phyloP scores from a whole-genome alignment of 345 rosid genomes.

The Populus ilicifolia region DNA sequence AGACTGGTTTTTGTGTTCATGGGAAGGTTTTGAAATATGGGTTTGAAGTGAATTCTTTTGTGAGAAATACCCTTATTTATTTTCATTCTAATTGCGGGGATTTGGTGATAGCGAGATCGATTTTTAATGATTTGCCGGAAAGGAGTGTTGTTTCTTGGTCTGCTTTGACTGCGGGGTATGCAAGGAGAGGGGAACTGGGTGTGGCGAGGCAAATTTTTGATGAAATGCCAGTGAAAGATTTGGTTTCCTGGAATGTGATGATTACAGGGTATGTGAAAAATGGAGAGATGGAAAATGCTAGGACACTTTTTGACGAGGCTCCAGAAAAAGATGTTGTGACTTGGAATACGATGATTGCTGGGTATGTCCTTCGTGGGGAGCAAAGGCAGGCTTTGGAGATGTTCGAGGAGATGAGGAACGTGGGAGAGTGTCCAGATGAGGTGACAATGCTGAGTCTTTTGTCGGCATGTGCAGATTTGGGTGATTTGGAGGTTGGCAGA shows the following conservation, averaged over 20 bases:
- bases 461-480: constrained; percentile 58
- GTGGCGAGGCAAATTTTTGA: constrained; percentile 50
- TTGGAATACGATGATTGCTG: constrained; percentile 72
- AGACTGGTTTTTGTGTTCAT: constrained; percentile 54
- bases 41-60: constrained; percentile 46
- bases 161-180: constrained; percentile 73
- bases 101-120: constrained; percentile 41
- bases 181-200: constrained; percentile 56
- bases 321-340: constrained; percentile 61
- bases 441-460: constrained; percentile 62
- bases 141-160: constrained; percentile 72
- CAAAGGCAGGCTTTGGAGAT: constrained; percentile 41
- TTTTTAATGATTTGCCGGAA: constrained; percentile 46
- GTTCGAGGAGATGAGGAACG: constrained; percentile 67
- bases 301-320: constrained; percentile 52
- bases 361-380: constrained; percentile 45
- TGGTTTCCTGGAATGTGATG: constrained; percentile 85
- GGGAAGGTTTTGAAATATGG: constrained; percentile 55
- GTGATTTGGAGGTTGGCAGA: constrained; percentile 56
- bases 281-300: constrained; percentile 54
- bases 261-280: constrained; percentile 55
- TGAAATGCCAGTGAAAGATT: constrained; percentile 63
- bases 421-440: constrained; percentile 57
- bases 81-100: constrained; percentile 69
- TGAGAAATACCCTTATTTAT: constrained; percentile 56